Conservation (phyloP, 495 filamentous ascomycete species). For the Penicillium waksmanii region DNA sequence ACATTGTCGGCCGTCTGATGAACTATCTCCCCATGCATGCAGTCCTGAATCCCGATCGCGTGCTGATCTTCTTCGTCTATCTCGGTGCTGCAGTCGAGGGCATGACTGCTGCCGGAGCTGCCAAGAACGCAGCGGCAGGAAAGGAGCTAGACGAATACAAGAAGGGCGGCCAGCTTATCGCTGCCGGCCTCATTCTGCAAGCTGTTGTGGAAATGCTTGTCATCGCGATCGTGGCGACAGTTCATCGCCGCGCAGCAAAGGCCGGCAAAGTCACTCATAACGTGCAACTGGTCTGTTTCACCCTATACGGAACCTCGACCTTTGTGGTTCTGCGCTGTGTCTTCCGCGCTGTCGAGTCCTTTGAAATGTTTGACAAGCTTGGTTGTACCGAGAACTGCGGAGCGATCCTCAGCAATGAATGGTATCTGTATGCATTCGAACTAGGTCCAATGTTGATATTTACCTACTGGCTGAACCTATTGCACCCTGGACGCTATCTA, state of each 20-base stretch:
- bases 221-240: constrained; percentile 35
- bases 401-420: constrained; percentile 37
- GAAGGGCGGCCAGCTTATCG: constrained; percentile 36
- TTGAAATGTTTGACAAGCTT: constrained; percentile 28
- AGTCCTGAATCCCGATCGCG: constrained; percentile 42
- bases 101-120: constrained; percentile 42
- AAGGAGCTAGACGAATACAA: constrained; percentile 24
- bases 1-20: constrained; percentile 59
- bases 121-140: constrained; percentile 36
- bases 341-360: constrained; percentile 41
- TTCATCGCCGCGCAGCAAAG: constrained; percentile 35
- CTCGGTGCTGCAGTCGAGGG: constrained; percentile 40
- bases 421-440: constrained; percentile 46
- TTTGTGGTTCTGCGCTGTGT: constrained; percentile 43
- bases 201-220: constrained; percentile 39
- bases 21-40: constrained; percentile 48
- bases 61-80: constrained; percentile 40
- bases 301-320: constrained; percentile 44
- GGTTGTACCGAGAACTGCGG: constrained; percentile 29
- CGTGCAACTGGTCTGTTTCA: constrained; percentile 38
- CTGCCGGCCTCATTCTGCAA: constrained; percentile 39
- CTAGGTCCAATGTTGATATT: constrained; percentile 44
- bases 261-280: constrained; percentile 33
- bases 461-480: constrained; percentile 42
- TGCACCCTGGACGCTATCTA: constrained; percentile 40